phyloP scores from a whole-genome alignment of 768 basidiomycete species.

The Exsudoporus frostii region DNA sequence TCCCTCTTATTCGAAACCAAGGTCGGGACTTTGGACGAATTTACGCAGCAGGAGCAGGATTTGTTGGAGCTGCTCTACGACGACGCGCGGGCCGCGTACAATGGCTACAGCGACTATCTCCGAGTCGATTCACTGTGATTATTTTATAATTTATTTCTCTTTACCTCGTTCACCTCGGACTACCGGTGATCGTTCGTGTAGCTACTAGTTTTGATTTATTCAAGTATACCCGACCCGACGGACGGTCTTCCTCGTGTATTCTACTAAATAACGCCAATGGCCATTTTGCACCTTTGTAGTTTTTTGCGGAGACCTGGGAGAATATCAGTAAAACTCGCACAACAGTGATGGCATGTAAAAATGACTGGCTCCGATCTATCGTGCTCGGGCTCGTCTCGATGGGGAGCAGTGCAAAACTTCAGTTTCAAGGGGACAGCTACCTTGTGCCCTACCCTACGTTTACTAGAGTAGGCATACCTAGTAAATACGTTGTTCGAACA shows the following conservation, averaged over 20 bases:
- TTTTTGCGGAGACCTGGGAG: no score
- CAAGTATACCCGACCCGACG: not conserved
- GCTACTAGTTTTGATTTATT: not conserved
- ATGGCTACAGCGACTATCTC: slow-evolving; percentile 17
- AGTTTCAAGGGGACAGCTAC: not conserved
- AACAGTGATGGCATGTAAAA: no score
- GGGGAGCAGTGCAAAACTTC: not conserved
- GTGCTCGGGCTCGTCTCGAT: not conserved
- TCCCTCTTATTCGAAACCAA: not conserved
- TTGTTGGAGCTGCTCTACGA: slow-evolving; percentile 8
- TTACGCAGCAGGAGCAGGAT: slow-evolving; percentile 10
- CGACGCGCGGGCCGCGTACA: slow-evolving; percentile 11
- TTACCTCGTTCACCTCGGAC: not conserved
- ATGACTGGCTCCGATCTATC: no score
- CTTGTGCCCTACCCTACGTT: not conserved
- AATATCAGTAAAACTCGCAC: no score
- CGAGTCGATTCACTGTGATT: not conserved
- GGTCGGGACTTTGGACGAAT: not conserved
- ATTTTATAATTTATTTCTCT: not conserved
- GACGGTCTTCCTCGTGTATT: not conserved
- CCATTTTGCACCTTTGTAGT: no score
- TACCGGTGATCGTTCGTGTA: not conserved
- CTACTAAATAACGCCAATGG: not conserved
- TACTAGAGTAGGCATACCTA: not conserved
- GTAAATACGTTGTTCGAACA: not conserved